Conservation (phyloP, 331 rosid species). For the Pyrus hybrid region DNA sequence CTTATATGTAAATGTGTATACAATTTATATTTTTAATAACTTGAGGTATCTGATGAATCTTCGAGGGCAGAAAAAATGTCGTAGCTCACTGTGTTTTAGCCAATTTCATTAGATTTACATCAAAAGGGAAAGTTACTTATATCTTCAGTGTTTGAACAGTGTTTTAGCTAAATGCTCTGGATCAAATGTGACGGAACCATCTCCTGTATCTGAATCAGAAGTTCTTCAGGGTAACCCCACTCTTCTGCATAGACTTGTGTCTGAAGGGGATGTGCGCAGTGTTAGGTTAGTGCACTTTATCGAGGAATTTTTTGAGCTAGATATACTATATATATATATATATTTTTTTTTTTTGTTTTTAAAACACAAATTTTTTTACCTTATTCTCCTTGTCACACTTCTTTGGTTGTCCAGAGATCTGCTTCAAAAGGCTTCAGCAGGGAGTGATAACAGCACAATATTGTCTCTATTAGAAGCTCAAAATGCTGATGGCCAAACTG, state of each 20-base stretch:
- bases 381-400: conserved; percentile 12
- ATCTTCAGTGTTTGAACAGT: conserved; percentile 42
- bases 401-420: conserved; percentile 54
- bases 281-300: conserved; percentile 63
- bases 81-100: neutral
- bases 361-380: neutral
- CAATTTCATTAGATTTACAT: conserved; percentile 5
- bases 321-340: too few relatives aligned
- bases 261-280: conserved; percentile 72
- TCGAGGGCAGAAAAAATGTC: neutral
- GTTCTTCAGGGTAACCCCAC: conserved; percentile 46
- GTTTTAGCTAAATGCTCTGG: conserved; percentile 51
- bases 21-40: neutral
- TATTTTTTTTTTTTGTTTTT: neutral
- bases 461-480: conserved; percentile 70
- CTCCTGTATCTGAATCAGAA: conserved; percentile 49
- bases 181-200: conserved; percentile 50
- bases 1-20: too few relatives aligned
- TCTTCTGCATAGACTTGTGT: conserved; percentile 75
- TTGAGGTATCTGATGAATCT: neutral
- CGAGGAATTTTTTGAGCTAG: conserved; percentile 14
- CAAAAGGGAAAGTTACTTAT: neutral
- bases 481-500: conserved; percentile 93
- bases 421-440: conserved; percentile 61
- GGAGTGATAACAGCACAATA: conserved; percentile 44